Conservation (phyloP, 1,284 basidiomycete genomes). For the Boletellus sp. region DNA sequence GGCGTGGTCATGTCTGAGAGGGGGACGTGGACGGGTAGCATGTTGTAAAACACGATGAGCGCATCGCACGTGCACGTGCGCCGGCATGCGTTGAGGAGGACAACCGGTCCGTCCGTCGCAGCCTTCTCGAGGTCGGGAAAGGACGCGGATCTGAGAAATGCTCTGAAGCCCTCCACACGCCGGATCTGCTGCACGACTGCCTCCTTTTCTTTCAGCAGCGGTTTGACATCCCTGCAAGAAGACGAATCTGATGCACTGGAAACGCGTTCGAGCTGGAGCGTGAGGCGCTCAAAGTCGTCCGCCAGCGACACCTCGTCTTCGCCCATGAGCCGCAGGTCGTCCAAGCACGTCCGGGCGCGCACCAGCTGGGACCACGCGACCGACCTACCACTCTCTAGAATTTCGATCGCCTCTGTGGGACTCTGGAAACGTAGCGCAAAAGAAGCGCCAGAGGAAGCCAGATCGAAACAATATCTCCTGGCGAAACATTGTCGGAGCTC, state of each 20-base stretch:
- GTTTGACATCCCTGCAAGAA: conserved; percentile 12
- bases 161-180: conserved; percentile 26
- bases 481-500: conserved; percentile 21
- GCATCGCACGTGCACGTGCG: conserved; percentile 25
- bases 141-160: conserved; percentile 23
- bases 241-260: conserved; percentile 5
- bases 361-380: conserved; percentile 29
- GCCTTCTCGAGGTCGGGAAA: conserved; percentile 30
- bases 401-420: conserved; percentile 21
- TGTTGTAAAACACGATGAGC: conserved; percentile 20
- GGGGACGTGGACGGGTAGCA: conserved; percentile 16
- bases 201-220: conserved; percentile 24
- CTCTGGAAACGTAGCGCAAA: conserved; percentile 23
- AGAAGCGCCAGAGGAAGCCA: conserved; percentile 21
- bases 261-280: conserved; percentile 20
- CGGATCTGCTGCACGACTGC: conserved; percentile 25
- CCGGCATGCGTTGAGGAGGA: conserved; percentile 29
- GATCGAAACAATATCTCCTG: conserved; percentile 5
- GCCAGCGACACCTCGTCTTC: conserved; percentile 20
- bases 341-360: conserved; percentile 20
- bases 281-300: conserved; percentile 22
- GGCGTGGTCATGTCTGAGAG: conserved; percentile 18
- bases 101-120: conserved; percentile 33
- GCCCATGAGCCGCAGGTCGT: conserved; percentile 24
- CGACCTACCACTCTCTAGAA: conserved; percentile 22